Evolutionary conservation across 176 grass and related monocot genomes (phyloP).

Genomic region (Aegilops umbellulata): DNA sequence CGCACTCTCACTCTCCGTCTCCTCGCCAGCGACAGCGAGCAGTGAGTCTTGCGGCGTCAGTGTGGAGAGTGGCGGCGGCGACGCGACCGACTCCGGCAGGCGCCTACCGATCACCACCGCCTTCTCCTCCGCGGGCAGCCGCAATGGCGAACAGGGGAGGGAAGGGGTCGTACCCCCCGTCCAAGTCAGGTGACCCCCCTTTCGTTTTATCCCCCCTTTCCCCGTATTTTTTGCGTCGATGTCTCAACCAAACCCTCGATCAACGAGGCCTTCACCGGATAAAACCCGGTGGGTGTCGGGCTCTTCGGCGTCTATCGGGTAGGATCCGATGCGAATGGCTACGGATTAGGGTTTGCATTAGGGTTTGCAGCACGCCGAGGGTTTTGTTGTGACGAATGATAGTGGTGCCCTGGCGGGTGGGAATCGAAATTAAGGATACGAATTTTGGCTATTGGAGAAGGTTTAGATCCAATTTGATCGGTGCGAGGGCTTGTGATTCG

Average conservation of each 20-base stretch:
- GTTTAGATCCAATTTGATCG: background rate
- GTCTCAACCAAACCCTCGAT: background rate
- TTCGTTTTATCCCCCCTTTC: background rate
- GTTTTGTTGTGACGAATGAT: background rate
- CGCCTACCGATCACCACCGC: background rate
- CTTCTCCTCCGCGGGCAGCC: background rate
- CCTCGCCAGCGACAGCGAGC: background rate
- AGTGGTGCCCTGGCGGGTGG: background rate
- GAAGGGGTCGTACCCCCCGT: background rate
- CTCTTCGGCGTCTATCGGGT: background rate
- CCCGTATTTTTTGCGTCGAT: background rate
- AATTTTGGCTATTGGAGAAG: background rate
- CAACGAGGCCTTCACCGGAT: background rate
- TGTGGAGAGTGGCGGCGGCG: too few relatives aligned
- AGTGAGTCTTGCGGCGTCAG: background rate
- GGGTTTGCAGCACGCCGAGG: constrained; percentile 14
- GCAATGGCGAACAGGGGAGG: background rate
- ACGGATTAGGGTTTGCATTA: constrained; percentile 31
- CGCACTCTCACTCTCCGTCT: background rate
- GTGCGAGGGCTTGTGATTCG: background rate
- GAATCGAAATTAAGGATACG: background rate
- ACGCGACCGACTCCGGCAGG: background rate
- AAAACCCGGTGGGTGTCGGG: background rate
- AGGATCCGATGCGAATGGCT: background rate
- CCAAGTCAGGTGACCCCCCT: background rate